phyloP scores from a whole-genome alignment of 192 early-diverging fungal genomes.

The Geranomyces michiganensis region DNA sequence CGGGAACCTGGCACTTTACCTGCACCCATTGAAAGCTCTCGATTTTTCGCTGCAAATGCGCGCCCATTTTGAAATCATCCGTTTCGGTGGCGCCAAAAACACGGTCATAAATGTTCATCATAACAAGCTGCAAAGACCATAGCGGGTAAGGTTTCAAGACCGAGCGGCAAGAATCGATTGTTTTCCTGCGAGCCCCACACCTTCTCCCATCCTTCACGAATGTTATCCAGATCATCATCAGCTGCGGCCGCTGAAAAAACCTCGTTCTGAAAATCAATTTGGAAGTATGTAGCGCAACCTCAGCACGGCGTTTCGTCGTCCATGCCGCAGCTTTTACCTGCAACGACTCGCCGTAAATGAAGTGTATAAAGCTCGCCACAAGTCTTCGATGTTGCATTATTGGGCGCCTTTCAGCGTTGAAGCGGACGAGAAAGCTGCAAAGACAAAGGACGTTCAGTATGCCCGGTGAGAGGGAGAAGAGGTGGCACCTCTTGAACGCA shows the following conservation, averaged over 20 bases:
- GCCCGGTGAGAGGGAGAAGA: too few relatives aligned
- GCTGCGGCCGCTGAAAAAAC: conserved; percentile 38
- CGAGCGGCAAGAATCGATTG: background rate
- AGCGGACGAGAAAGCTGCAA: conserved; percentile 45
- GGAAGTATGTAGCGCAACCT: too few relatives aligned
- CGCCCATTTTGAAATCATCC: conserved; percentile 48
- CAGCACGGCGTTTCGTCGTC: too few relatives aligned
- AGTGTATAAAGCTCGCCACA: conserved; percentile 44
- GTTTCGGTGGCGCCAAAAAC: conserved; percentile 50
- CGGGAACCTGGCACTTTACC: conserved; percentile 7
- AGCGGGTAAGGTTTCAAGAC: background rate
- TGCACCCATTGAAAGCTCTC: conserved; percentile 49
- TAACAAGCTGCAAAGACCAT: conserved; percentile 39
- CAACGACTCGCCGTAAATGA: conserved; percentile 43
- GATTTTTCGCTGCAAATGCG: conserved; percentile 45
- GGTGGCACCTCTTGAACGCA: too few relatives aligned
- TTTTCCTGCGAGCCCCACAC: conserved; percentile 20
- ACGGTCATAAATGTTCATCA: conserved; percentile 50
- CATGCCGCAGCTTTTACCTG: conserved; percentile 10
- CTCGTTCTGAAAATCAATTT: conserved; percentile 31
- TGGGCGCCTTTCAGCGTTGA: conserved; percentile 38
- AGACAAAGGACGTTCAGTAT: too few relatives aligned
- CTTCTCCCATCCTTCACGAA: conserved; percentile 62
- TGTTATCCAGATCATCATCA: conserved; percentile 49
- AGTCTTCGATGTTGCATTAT: conserved; percentile 47